Percentiles rank a stretch among this genome's conserved stretches.
phyloP scores from a whole-genome alignment of 106 monocot species.

The Acorus calamus region DNA sequence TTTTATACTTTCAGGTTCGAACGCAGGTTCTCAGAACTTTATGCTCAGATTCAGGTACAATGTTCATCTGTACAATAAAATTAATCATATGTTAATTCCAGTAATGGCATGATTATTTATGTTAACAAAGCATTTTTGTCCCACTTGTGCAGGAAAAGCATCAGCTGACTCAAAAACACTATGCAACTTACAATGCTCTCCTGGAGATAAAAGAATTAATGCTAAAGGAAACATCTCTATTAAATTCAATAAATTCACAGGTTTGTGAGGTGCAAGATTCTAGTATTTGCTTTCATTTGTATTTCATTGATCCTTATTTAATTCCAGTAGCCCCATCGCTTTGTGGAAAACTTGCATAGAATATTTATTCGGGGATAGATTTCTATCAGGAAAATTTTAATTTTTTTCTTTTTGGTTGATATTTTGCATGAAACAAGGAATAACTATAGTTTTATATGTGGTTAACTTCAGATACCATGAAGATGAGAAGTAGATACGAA shows the following conservation, averaged over 20 bases:
- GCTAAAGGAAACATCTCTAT: constrained; percentile 39
- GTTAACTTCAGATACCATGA: no score
- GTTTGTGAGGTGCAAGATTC: constrained; percentile 7
- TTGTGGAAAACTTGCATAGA: no score
- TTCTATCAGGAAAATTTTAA: no score
- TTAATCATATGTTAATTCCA: not conserved
- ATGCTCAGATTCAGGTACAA: constrained; percentile 33
- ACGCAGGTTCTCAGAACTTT: constrained; percentile 29
- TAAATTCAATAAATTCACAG: constrained; percentile 45
- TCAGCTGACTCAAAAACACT: constrained; percentile 30
- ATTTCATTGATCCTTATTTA: no score
- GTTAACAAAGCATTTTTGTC: not conserved
- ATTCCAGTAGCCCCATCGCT: no score
- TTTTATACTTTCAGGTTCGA: constrained; percentile 21
- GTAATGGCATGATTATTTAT: no score
- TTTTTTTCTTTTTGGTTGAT: no score
- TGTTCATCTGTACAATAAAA: not conserved
- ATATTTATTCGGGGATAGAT: no score
- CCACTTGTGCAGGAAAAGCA: constrained; percentile 18
- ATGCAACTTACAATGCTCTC: constrained; percentile 38
- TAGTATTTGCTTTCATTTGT: no score
- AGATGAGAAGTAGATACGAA: no score
- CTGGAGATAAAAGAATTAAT: constrained; percentile 47
- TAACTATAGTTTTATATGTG: no score
- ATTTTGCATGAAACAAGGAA: no score